These are phyloP conservation scores for Immersiella caudata DNA, from an alignment of 495 filamentous ascomycete species.

Conservation along the genomic window DNA sequence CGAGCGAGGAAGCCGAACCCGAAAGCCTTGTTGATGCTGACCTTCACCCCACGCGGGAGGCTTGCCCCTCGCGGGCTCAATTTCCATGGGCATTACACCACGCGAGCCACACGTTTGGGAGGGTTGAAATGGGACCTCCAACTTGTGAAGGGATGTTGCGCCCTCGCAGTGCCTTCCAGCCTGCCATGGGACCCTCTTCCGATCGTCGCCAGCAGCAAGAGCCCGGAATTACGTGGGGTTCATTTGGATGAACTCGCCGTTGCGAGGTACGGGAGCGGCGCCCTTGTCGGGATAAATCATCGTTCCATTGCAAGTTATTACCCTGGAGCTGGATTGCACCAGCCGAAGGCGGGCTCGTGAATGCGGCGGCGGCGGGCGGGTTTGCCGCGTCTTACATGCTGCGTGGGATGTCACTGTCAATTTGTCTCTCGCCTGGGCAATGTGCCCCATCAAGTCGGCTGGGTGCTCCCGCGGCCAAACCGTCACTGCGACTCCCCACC, in stretches of 20 bases:
- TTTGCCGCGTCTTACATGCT: neutral
- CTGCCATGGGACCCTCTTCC: neutral
- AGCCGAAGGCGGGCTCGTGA: constrained; percentile 1
- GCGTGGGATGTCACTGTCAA: neutral
- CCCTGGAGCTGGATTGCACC: neutral
- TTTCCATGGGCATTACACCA: constrained; percentile 17
- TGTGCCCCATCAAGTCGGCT: neutral
- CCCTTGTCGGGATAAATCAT: constrained; percentile 12
- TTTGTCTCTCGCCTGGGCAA: neutral
- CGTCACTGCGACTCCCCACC: neutral
- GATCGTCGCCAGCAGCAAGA: constrained; percentile 11
- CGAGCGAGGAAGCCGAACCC: constrained; percentile 15
- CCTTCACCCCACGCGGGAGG: constrained; percentile 18
- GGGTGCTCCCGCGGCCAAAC: neutral
- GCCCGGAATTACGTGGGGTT: constrained; percentile 24
- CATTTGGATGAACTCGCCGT: constrained; percentile 30
- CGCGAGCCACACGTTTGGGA: constrained; percentile 15
- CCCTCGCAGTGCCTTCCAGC: neutral
- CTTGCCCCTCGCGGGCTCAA: constrained; percentile 9
- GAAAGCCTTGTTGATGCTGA: neutral
- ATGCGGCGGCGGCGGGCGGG: neutral
- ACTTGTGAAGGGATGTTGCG: neutral
- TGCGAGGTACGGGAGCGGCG: constrained; percentile 6
- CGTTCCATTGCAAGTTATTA: neutral
- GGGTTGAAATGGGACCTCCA: neutral